Evolutionary conservation across 164 flowering plant genomes (phyloP).

Genomic region (Tetrastigma voinierianum): DNA sequence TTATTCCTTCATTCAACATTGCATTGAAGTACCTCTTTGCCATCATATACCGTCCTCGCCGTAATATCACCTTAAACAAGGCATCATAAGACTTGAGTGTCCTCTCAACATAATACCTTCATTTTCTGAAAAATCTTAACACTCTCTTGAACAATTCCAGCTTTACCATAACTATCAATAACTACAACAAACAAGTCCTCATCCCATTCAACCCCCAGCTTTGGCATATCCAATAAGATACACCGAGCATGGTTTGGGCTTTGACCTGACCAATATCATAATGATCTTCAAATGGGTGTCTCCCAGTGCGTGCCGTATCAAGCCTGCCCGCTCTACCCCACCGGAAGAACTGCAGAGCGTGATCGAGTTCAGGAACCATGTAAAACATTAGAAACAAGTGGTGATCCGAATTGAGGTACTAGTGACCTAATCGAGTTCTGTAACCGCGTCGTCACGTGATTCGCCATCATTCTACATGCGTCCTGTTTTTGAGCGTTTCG

Average conservation of each 20-base stretch:
- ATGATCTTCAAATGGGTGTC: slow-evolving; percentile 65
- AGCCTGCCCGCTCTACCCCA: slow-evolving; percentile 87
- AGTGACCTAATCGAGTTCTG: slow-evolving; percentile 77
- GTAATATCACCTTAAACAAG: slow-evolving; percentile 74
- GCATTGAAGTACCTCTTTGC: slow-evolving; percentile 80
- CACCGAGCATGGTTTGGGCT: slow-evolving; percentile 92
- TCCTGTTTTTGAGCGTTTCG: slow-evolving; percentile 58
- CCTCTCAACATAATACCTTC: slow-evolving; percentile 70
- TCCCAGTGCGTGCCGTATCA: slow-evolving; percentile 51
- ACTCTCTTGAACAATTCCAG: slow-evolving; percentile 90
- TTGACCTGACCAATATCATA: slow-evolving; percentile 63
- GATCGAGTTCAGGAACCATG: slow-evolving; percentile 57
- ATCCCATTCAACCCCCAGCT: slow-evolving; percentile 73
- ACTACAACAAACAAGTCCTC: slow-evolving; percentile 78
- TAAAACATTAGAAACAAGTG: slow-evolving; percentile 70
- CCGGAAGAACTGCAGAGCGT: slow-evolving; percentile 84
- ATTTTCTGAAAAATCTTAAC: slow-evolving; percentile 76
- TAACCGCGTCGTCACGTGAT: slow-evolving; percentile 80
- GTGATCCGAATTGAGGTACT: slow-evolving; percentile 67
- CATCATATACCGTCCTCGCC: slow-evolving; percentile 84
- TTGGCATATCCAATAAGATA: slow-evolving; percentile 82
- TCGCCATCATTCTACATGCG: slow-evolving; percentile 76
- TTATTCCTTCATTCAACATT: slow-evolving; percentile 77
- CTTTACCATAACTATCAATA: slow-evolving; percentile 79
- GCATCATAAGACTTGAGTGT: slow-evolving; percentile 60